Conservation (phyloP, 2,329 filamentous ascomycete species). For the Sporothrix humicola region DNA sequence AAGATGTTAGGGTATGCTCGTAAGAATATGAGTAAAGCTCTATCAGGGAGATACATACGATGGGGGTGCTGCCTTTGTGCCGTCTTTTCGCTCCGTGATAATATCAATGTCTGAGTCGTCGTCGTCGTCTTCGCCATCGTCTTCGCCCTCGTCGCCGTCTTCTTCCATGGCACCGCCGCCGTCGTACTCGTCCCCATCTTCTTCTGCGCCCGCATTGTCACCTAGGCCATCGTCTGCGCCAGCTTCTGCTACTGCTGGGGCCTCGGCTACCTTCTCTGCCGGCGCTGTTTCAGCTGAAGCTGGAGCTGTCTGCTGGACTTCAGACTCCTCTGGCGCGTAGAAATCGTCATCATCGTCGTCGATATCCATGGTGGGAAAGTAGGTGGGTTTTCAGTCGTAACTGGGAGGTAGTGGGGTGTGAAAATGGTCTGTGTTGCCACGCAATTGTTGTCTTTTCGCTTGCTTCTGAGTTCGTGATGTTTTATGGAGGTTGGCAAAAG, state of each 20-base stretch:
- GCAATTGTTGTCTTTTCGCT: background rate
- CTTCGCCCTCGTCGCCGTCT: conserved; percentile 49
- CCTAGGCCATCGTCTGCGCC: conserved; percentile 47
- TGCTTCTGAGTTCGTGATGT: background rate
- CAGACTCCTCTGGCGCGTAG: conserved; percentile 65
- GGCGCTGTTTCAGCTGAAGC: conserved; percentile 40
- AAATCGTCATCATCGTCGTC: conserved; percentile 73
- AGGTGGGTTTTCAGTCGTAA: background rate
- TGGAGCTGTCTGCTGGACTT: conserved; percentile 41
- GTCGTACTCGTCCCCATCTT: conserved; percentile 69
- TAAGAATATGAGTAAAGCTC: background rate
- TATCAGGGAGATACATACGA: conserved; percentile 52
- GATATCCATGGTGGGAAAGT: conserved; percentile 60
- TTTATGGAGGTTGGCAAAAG: conserved; percentile 21
- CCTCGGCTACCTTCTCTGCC: conserved; percentile 32
- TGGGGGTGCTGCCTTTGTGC: conserved; percentile 63
- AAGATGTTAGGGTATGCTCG: background rate
- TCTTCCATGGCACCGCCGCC: conserved; percentile 66
- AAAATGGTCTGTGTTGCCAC: background rate
- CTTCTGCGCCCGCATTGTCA: conserved; percentile 53
- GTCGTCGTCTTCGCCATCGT: conserved; percentile 65
- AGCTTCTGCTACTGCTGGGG: conserved; percentile 46
- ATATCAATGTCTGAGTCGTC: conserved; percentile 65
- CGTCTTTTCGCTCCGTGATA: conserved; percentile 70
- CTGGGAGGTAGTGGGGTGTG: background rate